Evolutionary conservation across 192 early-diverging fungal species (phyloP).

Genomic region (Bifiguratus adelaidae): DNA sequence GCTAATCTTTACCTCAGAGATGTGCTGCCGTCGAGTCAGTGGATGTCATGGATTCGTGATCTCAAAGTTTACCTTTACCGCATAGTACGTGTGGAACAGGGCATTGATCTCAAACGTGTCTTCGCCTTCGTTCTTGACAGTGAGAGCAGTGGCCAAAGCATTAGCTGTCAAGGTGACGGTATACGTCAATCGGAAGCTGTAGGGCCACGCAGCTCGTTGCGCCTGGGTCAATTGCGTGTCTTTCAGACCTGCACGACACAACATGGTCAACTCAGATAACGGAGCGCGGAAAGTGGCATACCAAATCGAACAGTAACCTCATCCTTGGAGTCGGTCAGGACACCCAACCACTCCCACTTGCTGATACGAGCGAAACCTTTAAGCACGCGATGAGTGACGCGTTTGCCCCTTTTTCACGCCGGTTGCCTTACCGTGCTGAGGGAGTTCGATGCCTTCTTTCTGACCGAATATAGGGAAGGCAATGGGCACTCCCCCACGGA

Average conservation of each 20-base stretch:
- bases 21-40: slow-evolving; percentile 50
- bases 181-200: slow-evolving; percentile 68
- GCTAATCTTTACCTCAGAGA: slow-evolving; percentile 43
- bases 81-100: slow-evolving; percentile 91
- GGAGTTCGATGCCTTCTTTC: slow-evolving; percentile 36
- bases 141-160: slow-evolving; percentile 62
- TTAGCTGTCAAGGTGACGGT: slow-evolving; percentile 66
- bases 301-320: slow-evolving; percentile 41
- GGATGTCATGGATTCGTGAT: background rate
- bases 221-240: slow-evolving; percentile 42
- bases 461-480: slow-evolving; percentile 80
- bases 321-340: slow-evolving; percentile 25
- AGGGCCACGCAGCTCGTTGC: slow-evolving; percentile 48
- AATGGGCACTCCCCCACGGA: slow-evolving; percentile 77
- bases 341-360: slow-evolving; percentile 43
- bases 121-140: slow-evolving; percentile 65
- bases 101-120: slow-evolving; percentile 70
- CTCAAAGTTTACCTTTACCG: slow-evolving; percentile 34
- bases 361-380: slow-evolving; percentile 39
- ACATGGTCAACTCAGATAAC: background rate
- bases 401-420: background rate
- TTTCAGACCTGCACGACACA: slow-evolving; percentile 28
- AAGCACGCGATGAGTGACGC: background rate
- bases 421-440: slow-evolving; percentile 50
- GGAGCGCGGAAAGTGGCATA: slow-evolving; percentile 6